Base-by-base conservation (phyloP, 2,329 filamentous ascomycete species). In the Talaromyces sp. region DNA sequence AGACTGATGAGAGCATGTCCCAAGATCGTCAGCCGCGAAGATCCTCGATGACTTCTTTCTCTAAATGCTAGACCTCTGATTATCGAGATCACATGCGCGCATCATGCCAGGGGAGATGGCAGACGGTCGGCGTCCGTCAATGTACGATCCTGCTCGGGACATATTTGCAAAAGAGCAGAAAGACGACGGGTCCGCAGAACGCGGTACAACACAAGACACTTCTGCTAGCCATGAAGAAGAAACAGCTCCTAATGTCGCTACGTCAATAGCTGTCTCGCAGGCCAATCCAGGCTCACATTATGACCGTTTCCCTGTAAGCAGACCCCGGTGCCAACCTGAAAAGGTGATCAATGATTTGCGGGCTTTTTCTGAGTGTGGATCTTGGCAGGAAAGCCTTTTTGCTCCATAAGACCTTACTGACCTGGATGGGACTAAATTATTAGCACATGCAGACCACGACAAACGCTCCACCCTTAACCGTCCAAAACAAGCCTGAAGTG, bases 131-230 rank as follows among this genome's bases (percentile, higher is more conserved):
- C 68, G 67, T 49, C 62, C 66, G 51, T 70, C 68, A 31, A 72
- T 72, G 71, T 77, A 77, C 64, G 74, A 77, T 66, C 74, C 75
- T 61, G 74, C 75, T 34, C 68, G 74, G 67, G 74, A 77, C 67
- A 73, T 68, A 40, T 77, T 73, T 69, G 73, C 59, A 51, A 63
- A 51, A 54, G 71, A 70, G 58, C 65, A 68, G 17, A 68, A 71
- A 49, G 60, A 70, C 38, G 71, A 68, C 54, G 67, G 69, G 63
- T 66, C 70, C 34, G 69, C 70, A 67, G 69, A 70, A 58, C 65
- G 60, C 49, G 67, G 67, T 27, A 63, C 64, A 53, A n/a, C 56
- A 45, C 36, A 38, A 13, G 56, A 47, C 38, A 58, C 15, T 43
- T 58, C 40, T 58, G 19, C 38, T 47, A 31, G 25, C 8, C 49